phyloP scores from a whole-genome alignment of 495 filamentous ascomycete species.

The Penicillium daleae region DNA sequence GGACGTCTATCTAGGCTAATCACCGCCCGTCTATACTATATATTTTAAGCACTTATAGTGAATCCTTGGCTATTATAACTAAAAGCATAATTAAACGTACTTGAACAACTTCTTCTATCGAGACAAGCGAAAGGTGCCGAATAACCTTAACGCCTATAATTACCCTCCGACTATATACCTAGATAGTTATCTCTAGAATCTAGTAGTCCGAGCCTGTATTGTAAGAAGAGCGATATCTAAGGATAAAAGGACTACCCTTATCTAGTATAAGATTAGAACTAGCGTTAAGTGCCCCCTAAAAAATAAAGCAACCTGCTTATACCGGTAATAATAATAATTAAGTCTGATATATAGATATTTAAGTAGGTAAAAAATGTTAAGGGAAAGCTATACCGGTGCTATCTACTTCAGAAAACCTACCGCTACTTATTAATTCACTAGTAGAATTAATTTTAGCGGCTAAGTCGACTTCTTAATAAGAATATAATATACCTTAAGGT shows the following conservation, averaged over 20 bases:
- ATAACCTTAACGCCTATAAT: too few relatives aligned
- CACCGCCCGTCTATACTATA: slow-evolving; percentile 2
- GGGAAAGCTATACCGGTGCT: neutral
- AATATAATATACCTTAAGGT: neutral
- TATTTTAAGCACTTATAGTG: too few relatives aligned
- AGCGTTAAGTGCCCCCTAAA: neutral
- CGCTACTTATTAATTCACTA: neutral
- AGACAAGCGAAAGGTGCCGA: too few relatives aligned
- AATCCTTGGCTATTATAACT: too few relatives aligned
- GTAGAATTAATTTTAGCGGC: neutral
- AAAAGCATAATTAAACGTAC: too few relatives aligned
- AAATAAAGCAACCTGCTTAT: neutral
- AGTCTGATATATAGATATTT: neutral
- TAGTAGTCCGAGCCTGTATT: too few relatives aligned
- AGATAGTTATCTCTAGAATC: too few relatives aligned
- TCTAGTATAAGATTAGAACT: neutral
- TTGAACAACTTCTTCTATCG: too few relatives aligned
- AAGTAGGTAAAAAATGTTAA: neutral
- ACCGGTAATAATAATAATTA: neutral
- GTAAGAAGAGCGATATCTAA: too few relatives aligned
- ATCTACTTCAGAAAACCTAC: neutral
- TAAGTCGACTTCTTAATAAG: neutral
- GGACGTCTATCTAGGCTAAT: neutral
- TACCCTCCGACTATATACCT: too few relatives aligned
- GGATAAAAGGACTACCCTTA: too few relatives aligned